A percentile compares a stretch with the other conserved stretches of the same genome.
Conservation (phyloP, 2,329 filamentous ascomycete genomes). For the Lasiodiplodia gonubiensis region DNA sequence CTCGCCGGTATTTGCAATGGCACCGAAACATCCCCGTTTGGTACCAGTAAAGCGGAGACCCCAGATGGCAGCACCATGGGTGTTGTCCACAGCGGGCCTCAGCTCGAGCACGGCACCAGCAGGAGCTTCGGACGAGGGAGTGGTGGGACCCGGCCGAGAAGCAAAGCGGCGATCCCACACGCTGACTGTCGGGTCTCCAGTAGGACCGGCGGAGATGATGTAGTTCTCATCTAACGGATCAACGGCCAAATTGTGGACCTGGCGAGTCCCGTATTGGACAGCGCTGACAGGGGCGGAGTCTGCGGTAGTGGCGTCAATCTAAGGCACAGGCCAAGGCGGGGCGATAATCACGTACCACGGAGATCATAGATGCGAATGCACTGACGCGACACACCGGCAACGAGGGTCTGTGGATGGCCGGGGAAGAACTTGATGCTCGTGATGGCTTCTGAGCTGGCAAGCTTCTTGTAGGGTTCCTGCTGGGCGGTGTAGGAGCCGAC, state of each 20-base stretch:
- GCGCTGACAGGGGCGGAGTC: constrained; percentile 52
- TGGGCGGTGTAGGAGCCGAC: constrained; percentile 58
- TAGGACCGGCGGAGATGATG: constrained; percentile 75
- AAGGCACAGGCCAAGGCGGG: not conserved
- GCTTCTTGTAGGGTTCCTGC: constrained; percentile 61
- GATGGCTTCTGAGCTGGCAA: constrained; percentile 70
- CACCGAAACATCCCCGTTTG: constrained; percentile 62
- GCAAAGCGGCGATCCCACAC: constrained; percentile 75
- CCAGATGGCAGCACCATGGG: constrained; percentile 61
- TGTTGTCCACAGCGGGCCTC: constrained; percentile 58
- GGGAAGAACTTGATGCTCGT: constrained; percentile 84
- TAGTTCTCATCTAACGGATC: constrained; percentile 83
- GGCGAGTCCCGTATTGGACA: constrained; percentile 59
- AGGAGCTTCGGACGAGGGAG: constrained; percentile 58
- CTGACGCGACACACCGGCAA: constrained; percentile 76
- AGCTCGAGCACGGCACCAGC: constrained; percentile 62
- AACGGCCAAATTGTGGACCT: constrained; percentile 73
- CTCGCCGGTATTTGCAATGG: constrained; percentile 64
- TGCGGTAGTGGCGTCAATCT: constrained; percentile 33
- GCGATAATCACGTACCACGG: constrained; percentile 62
- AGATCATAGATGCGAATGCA: constrained; percentile 80
- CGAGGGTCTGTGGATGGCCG: constrained; percentile 74
- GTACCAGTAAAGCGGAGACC: constrained; percentile 66
- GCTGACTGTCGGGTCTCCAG: constrained; percentile 75
- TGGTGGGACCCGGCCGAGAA: constrained; percentile 37